phyloP scores from a whole-genome alignment of 169 alveolate genomes.

The Plasmodium relictum region DNA sequence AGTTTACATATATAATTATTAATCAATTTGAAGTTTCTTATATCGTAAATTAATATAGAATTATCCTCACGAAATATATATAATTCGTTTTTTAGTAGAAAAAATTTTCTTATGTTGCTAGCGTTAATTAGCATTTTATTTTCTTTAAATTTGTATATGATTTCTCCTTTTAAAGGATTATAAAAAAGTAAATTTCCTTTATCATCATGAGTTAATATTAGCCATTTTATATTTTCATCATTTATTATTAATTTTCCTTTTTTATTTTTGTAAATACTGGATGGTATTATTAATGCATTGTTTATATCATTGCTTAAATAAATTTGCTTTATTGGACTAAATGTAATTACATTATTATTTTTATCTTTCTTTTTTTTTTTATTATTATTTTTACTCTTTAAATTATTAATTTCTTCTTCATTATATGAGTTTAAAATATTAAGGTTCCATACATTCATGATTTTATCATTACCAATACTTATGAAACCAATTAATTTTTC shows the following conservation, averaged over 20 bases:
- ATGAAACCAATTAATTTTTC: conserved; percentile 52
- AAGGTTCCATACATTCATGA: conserved; percentile 67
- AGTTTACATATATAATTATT: conserved; percentile 47
- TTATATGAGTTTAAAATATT: conserved; percentile 16
- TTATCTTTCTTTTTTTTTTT: conserved; percentile 9
- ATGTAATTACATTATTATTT: conserved; percentile 9
- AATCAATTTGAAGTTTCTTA: conserved; percentile 26
- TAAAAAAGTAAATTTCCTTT: conserved; percentile 52
- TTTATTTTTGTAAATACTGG: conserved; percentile 31
- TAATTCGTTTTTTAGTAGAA: conserved; percentile 45
- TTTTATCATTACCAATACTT: conserved; percentile 72
- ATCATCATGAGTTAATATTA: conserved; percentile 60
- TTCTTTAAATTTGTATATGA: conserved; percentile 52
- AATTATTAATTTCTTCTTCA: conserved; percentile 23
- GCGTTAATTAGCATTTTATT: conserved; percentile 26
- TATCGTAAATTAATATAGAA: conserved; percentile 64
- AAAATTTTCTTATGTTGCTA: conserved; percentile 57
- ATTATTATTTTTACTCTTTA: conserved; percentile 14
- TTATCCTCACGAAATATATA: conserved; percentile 72
- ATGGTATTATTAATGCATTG: conserved; percentile 50
- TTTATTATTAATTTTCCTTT: conserved; percentile 49
- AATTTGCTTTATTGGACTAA: conserved; percentile 60
- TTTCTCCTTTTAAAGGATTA: conserved; percentile 61
- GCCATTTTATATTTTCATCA: conserved; percentile 75
- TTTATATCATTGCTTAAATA: conserved; percentile 44